Evolutionary conservation across 2,329 filamentous ascomycete species (phyloP), one percentile per base, ranked within the genome.

Genomic region (Helotiales sp.): DNA sequence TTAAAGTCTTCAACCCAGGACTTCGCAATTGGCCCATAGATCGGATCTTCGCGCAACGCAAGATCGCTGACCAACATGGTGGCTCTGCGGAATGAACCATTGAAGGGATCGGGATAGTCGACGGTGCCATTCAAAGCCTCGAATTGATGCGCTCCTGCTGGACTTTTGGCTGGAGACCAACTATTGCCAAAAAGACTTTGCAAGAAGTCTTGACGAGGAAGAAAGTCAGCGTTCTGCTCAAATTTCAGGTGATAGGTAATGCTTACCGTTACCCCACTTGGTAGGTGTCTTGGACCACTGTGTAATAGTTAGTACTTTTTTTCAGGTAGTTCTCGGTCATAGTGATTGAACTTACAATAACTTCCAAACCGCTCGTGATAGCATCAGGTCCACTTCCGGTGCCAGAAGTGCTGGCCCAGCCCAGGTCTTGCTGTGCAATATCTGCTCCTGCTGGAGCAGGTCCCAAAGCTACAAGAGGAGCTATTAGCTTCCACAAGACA

Each of bases 21-120:
- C 61, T 88, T 86, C 20, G 89, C 86, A 77, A 94, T 91, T 85
- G 92, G 92, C 81, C 90, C 88, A 80, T 91, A 94, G 11, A 73
- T 82, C 1, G 89, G 88, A 77, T 93, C 91, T 76, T 86, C 86
- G 71, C 90, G 89, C 64, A 94, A 85, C 3, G 91, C 82, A 64
- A 94, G 79, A 79, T 94, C 91, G 22, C 87, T 91, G 24, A 91
- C 93, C 78, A 94, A 79, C 91, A 94, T 94, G 50, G 81, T 87
- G 10, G 91, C 89, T 75, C 83, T 84, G 79, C 89, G 90, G 58
- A 63, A 67, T 85, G 91, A 92, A 84, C 89, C 89, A 80, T 80
- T 86, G 73, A 83, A 92, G 32, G 91, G 86, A 75, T 93, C 87
- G 13, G 91, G 91, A 72, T 93, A 90, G 79, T 90, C 84, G 57